These are phyloP conservation scores for Cladosporium sphaerospermum DNA, from an alignment of 2,329 filamentous ascomycete species.

Conservation along the genomic window DNA sequence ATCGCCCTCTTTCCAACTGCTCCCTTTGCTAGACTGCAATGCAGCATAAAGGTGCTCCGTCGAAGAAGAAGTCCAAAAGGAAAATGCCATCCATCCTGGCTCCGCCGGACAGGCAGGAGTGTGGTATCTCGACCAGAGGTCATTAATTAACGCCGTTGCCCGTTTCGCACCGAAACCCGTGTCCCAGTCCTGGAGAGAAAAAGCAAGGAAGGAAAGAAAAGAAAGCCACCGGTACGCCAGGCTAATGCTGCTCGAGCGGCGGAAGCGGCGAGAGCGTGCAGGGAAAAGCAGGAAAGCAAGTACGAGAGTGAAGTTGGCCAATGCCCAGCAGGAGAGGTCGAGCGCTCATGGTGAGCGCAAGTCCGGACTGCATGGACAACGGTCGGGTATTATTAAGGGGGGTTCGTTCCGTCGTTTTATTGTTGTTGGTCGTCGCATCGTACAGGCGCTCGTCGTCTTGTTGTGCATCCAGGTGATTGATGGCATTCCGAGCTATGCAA, in stretches of 20 bases:
- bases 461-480: neutral
- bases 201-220: neutral
- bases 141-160: neutral
- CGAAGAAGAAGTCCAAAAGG: slow-evolving; percentile 3
- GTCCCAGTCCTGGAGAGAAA: neutral
- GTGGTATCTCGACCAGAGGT: neutral
- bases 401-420: slow-evolving; percentile 6
- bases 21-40: too few species aligned
- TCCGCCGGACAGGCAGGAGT: neutral
- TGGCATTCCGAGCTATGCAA: slow-evolving; percentile 4
- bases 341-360: neutral
- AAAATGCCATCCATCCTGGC: neutral
- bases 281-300: neutral
- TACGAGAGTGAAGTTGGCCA: slow-evolving; percentile 8
- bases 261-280: neutral
- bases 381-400: slow-evolving; percentile 6
- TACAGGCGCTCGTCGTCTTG: neutral
- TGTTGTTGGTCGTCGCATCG: neutral
- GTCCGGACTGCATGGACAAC: neutral
- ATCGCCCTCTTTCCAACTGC: too few species aligned
- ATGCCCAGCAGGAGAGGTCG: neutral
- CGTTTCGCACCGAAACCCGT: neutral
- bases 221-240: neutral
- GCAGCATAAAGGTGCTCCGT: too few species aligned
- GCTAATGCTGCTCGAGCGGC: neutral